These are phyloP conservation scores for Geranomyces michiganensis DNA, from an alignment of 192 early-diverging fungal genomes.

Conservation along the genomic window DNA sequence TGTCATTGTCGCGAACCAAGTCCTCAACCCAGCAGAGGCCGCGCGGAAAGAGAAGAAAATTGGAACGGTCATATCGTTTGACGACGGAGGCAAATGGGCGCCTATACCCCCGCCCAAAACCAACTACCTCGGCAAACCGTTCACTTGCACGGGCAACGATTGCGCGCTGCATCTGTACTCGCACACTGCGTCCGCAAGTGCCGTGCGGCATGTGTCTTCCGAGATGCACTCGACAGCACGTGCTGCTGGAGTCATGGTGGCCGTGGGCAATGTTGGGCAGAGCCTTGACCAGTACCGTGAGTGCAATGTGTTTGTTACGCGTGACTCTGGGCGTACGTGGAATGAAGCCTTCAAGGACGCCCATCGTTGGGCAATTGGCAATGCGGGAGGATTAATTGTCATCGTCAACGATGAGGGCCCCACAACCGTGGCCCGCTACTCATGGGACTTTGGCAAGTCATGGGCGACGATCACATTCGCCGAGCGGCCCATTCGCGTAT, in stretches of 20 bases:
- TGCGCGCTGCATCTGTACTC: conserved; percentile 32
- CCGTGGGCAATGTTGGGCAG: conserved; percentile 75
- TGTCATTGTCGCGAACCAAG: conserved; percentile 86
- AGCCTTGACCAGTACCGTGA: conserved; percentile 61
- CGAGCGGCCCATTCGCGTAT: conserved; percentile 61
- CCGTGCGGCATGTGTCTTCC: neutral
- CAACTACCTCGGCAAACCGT: conserved; percentile 31
- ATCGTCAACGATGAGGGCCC: conserved; percentile 74
- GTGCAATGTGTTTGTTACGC: conserved; percentile 76
- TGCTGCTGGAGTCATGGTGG: conserved; percentile 53
- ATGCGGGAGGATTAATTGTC: conserved; percentile 84
- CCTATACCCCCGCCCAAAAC: conserved; percentile 55
- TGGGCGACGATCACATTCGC: conserved; percentile 71
- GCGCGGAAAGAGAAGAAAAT: conserved; percentile 65
- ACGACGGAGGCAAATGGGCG: conserved; percentile 82
- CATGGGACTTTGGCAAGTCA: conserved; percentile 69
- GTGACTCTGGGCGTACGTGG: conserved; percentile 92
- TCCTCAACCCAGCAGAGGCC: conserved; percentile 69
- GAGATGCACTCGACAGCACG: conserved; percentile 15
- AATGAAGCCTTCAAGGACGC: conserved; percentile 66
- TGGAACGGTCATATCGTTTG: conserved; percentile 80
- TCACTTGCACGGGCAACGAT: neutral
- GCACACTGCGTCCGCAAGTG: neutral
- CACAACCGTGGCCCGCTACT: conserved; percentile 52
- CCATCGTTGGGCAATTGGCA: conserved; percentile 82